Percentiles rank a stretch among this genome's conserved stretches.
Evolutionary conservation across 805 yeast genomes (phyloP).

Genomic region (Saturnispora galanensis): DNA sequence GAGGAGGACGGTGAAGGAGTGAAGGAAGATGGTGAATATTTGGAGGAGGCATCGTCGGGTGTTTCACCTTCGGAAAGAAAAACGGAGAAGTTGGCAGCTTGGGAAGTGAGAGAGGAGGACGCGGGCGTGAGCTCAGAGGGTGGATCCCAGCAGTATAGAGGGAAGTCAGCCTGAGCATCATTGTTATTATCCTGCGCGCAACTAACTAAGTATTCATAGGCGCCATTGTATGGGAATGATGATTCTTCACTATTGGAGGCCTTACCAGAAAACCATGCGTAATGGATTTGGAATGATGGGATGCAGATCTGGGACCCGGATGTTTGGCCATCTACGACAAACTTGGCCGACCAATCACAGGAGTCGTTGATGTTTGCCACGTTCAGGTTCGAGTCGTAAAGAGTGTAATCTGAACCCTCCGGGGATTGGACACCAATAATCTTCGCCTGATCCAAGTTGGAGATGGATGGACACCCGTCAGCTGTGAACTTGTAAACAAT

Average conservation of each 20-base stretch:
- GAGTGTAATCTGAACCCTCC: slow-evolving; percentile 14
- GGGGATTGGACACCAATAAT: slow-evolving; percentile 25
- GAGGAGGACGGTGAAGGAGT: too few relatives aligned
- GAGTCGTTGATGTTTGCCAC: slow-evolving; percentile 17
- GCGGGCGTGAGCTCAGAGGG: not conserved
- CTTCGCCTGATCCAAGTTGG: slow-evolving; percentile 20
- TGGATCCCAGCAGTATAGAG: slow-evolving; percentile 18
- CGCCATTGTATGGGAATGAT: slow-evolving; percentile 12
- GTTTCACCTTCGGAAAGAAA: too few relatives aligned
- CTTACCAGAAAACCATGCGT: slow-evolving; percentile 23
- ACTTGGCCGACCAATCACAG: slow-evolving; percentile 21
- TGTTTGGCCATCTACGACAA: slow-evolving; percentile 18
- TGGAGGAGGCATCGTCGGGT: too few relatives aligned
- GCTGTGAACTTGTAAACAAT: slow-evolving; percentile 13
- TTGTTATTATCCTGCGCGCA: slow-evolving; percentile 22
- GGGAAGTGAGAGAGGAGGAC: too few relatives aligned
- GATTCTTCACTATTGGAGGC: slow-evolving; percentile 10
- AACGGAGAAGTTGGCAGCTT: too few relatives aligned
- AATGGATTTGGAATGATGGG: slow-evolving; percentile 25
- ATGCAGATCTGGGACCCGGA: slow-evolving; percentile 15
- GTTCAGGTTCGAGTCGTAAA: slow-evolving; percentile 20
- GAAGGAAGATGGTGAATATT: too few relatives aligned
- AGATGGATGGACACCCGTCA: slow-evolving; percentile 9
- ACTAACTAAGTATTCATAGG: slow-evolving; percentile 21
- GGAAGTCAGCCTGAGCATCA: slow-evolving; percentile 22